phyloP scores from a whole-genome alignment of 495 filamentous ascomycete species.

The Niebla homalea region DNA sequence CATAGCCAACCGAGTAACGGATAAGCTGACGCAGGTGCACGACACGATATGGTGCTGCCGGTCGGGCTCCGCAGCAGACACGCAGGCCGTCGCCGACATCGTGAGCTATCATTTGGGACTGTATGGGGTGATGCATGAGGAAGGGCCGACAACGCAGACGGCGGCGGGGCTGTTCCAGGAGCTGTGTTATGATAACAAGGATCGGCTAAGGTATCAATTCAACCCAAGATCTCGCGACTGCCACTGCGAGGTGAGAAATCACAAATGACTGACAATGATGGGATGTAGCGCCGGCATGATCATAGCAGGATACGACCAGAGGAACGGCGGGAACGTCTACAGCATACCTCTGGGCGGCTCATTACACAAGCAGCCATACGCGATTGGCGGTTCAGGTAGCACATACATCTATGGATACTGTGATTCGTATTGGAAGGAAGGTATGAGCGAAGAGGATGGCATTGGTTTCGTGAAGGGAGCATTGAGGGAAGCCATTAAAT shows the following conservation, averaged over 20 bases:
- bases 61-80: constrained; percentile 93
- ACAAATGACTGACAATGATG: neutral
- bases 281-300: constrained; percentile 76
- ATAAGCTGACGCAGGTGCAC: constrained; percentile 96
- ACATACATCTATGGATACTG: constrained; percentile 99
- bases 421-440: constrained; percentile 89
- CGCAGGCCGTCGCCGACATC: constrained; percentile 94
- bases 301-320: constrained; percentile 88
- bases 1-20: constrained; percentile 97
- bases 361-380: constrained; percentile 89
- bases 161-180: constrained; percentile 94
- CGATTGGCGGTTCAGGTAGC: constrained; percentile 92
- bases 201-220: constrained; percentile 58
- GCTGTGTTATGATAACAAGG: constrained; percentile 95
- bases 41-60: constrained; percentile 99
- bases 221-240: neutral
- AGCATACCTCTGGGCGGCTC: constrained; percentile 94
- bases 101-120: constrained; percentile 91
- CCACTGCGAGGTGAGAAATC: neutral
- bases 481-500: constrained; percentile 89
- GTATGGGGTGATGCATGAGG: constrained; percentile 77
- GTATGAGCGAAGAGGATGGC: constrained; percentile 90
- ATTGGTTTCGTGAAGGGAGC: constrained; percentile 83
- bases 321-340: constrained; percentile 91
- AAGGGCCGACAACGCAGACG: constrained; percentile 82